These are phyloP conservation scores for Acephala macrosclerotiorum DNA, from an alignment of 2,329 filamentous ascomycete species.

Conservation along the genomic window DNA sequence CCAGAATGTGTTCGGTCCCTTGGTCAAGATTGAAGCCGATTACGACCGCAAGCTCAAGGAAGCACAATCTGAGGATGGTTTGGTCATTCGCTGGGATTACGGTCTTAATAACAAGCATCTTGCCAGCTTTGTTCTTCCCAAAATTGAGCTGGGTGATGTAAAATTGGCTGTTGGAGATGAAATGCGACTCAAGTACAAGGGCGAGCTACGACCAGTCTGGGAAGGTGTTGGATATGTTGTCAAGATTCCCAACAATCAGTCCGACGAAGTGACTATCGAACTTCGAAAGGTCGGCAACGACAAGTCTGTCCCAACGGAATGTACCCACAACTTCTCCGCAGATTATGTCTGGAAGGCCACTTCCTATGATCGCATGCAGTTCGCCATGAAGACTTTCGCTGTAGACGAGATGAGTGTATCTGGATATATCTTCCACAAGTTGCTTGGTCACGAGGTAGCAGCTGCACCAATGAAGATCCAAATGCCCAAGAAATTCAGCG, in stretches of 20 bases:
- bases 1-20: conserved; percentile 96
- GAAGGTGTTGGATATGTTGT: conserved; percentile 98
- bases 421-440: conserved; percentile 97
- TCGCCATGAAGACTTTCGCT: conserved; percentile 98
- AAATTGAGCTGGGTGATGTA: conserved; percentile 96
- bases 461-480: conserved; percentile 95
- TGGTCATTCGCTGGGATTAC: conserved; percentile 92
- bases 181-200: conserved; percentile 96
- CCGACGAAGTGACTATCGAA: conserved; percentile 95
- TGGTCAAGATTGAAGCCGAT: conserved; percentile 99
- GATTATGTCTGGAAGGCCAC: conserved; percentile 99
- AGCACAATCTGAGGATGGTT: conserved; percentile 94
- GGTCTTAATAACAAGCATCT: conserved; percentile 97
- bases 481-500: conserved; percentile 96
- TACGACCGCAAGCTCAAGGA: conserved; percentile 99
- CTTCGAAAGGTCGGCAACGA: conserved; percentile 93
- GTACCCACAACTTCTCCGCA: conserved; percentile 96
- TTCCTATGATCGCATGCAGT: conserved; percentile 98
- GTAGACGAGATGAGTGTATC: conserved; percentile 98
- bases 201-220: conserved; percentile 90
- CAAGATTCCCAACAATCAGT: conserved; percentile 99
- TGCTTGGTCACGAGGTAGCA: conserved; percentile 93
- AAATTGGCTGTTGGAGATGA: conserved; percentile 98
- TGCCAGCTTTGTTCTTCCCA: conserved; percentile 93
- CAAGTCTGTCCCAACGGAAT: conserved; percentile 94